phyloP scores from a whole-genome alignment of 225 moss, liverwort and hornwort genomes.

The Rhytidiadelphus loreus region DNA sequence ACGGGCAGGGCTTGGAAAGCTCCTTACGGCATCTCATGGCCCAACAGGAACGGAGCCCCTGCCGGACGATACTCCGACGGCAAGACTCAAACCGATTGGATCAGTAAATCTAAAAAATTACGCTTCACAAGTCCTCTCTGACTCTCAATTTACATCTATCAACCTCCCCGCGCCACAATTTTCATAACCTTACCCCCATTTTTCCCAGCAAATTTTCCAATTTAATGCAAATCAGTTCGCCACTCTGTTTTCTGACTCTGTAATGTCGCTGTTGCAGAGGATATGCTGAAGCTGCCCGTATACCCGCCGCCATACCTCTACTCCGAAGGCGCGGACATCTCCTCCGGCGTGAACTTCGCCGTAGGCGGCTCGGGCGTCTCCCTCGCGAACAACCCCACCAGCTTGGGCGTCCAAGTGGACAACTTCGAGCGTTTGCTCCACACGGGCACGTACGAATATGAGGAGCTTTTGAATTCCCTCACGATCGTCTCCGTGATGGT shows the following conservation, averaged over 20 bases:
- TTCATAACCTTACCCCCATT: too few species aligned
- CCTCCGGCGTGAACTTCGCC: slow-evolving; percentile 33
- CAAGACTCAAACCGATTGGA: slow-evolving; percentile 25
- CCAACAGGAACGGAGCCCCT: neutral
- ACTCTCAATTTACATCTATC: neutral
- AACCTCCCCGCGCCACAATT: neutral
- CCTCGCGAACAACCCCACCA: neutral
- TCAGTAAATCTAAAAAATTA: slow-evolving; percentile 12
- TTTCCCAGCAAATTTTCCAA: neutral
- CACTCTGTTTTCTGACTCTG: neutral
- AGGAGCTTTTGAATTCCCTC: slow-evolving; percentile 24
- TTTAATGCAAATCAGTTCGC: too few species aligned
- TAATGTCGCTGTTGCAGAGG: slow-evolving; percentile 2
- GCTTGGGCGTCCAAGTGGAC: slow-evolving; percentile 19
- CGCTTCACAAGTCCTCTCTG: neutral
- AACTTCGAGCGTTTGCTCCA: slow-evolving; percentile 30
- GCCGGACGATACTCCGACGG: slow-evolving; percentile 39
- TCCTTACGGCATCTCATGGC: slow-evolving; percentile 65
- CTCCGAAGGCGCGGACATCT: neutral
- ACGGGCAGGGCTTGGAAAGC: neutral
- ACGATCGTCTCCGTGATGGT: slow-evolving; percentile 32
- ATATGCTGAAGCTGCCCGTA: neutral
- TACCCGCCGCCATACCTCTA: slow-evolving; percentile 21
- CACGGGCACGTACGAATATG: slow-evolving; percentile 16
- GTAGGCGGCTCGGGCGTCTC: slow-evolving; percentile 9